These are phyloP conservation scores for Wickerhamomyces bovis DNA, from an alignment of 805 yeast genomes.

Conservation along the genomic window DNA sequence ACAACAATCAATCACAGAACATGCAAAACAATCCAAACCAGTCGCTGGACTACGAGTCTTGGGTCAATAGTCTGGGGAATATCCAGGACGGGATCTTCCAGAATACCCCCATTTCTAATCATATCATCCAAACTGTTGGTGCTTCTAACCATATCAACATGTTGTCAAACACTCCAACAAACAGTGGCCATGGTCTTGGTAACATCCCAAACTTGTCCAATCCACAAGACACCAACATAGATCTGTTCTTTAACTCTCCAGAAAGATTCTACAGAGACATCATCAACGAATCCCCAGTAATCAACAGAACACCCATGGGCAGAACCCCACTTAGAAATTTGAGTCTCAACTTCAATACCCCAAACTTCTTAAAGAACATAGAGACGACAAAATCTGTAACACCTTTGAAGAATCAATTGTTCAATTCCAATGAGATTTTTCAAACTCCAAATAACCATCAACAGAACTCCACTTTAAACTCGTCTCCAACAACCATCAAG, in stretches of 20 bases:
- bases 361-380: constrained; percentile 20
- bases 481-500: constrained; percentile 25
- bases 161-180: constrained; percentile 2
- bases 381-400: constrained; percentile 17
- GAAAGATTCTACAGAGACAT: constrained; percentile 23
- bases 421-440: constrained; percentile 15
- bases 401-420: constrained; percentile 22
- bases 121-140: constrained; percentile 13
- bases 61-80: constrained; percentile 22
- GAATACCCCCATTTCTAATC: constrained; percentile 22
- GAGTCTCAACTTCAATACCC: constrained; percentile 21
- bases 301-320: constrained; percentile 20
- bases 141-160: neutral
- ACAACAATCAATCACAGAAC: neutral
- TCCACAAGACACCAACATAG: constrained; percentile 8
- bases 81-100: constrained; percentile 23
- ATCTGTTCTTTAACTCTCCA: constrained; percentile 21
- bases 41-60: constrained; percentile 21
- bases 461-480: constrained; percentile 15
- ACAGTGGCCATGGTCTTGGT: constrained; percentile 1
- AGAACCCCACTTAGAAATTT: constrained; percentile 22
- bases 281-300: constrained; percentile 23
- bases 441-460: constrained; percentile 16
- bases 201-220: neutral
- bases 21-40: constrained; percentile 9